A percentile compares a stretch with the other conserved stretches of the same genome.
These are phyloP conservation scores for Marchantia paleacea DNA, from an alignment of 225 moss, liverwort and hornwort genomes.

Conservation along the genomic window DNA sequence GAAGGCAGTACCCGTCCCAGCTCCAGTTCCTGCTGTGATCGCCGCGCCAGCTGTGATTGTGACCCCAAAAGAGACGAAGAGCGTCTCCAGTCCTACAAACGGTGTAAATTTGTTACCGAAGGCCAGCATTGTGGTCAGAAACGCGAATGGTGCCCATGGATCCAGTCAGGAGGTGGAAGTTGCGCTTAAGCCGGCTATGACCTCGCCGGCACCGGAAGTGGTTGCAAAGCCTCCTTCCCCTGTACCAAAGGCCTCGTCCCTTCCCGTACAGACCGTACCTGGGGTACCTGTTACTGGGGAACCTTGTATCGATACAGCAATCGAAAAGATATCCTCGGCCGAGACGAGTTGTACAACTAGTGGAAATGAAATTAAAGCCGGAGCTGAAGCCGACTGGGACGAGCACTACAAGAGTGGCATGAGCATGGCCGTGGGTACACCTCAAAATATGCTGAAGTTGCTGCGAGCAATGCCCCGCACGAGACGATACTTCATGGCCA, in stretches of 20 bases:
- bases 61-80: not conserved
- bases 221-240: conserved; percentile 8
- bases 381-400: conserved; percentile 55
- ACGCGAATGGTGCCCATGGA: conserved; percentile 4
- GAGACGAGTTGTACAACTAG: conserved; percentile 57
- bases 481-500: conserved; percentile 75
- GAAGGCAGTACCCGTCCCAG: conserved; percentile 8
- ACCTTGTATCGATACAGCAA: not conserved
- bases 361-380: conserved; percentile 29
- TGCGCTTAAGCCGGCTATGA: not conserved
- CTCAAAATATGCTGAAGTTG: conserved; percentile 67
- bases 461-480: conserved; percentile 81
- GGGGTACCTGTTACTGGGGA: not conserved
- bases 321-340: conserved; percentile 32
- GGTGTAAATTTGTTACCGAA: not conserved
- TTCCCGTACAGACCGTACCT: not conserved
- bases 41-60: conserved; percentile 1
- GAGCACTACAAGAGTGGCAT: conserved; percentile 66
- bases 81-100: not conserved
- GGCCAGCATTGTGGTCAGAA: not conserved
- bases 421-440: conserved; percentile 33
- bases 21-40: conserved; percentile 1
- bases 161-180: not conserved
- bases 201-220: not conserved
- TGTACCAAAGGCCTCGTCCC: conserved; percentile 2